Evolutionary conservation across 805 yeast genomes (phyloP), one percentile per base, ranked within the genome.

Genomic region (Ogataea henricii): DNA sequence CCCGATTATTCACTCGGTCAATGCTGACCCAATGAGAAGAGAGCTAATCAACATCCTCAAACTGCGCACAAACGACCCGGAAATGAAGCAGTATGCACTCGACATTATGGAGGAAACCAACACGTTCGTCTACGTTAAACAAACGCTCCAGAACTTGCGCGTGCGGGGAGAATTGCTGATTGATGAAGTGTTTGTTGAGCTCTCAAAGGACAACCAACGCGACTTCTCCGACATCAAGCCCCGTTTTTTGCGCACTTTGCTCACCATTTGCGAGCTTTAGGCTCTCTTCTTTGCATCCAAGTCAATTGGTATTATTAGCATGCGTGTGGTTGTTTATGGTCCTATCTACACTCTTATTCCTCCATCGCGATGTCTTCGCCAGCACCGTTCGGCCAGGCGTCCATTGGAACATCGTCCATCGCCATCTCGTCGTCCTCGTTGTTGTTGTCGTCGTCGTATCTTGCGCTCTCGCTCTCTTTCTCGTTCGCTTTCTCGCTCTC

Each of bases 1-100:
- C 53, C 97, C 97, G 0, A 81, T 91, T 2, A 77, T 91, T 14
- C 94, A 89, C 64, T 76, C 83, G 3, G 65, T 85, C 2, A 59
- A 70, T 16, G 57, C 61, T 29, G 71, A 70, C 40, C 51, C 58
- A 1, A 52, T 57, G 1, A 71, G 73, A 43, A 65, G 69, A 46
- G 76, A 74, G 44, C 60, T 83, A 9, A 52, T 74, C 45, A 72
- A 74, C 40, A 81, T 83, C n/a, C 63, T 85, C 46, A 72, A 70
- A 48, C 71, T 75, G 54, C 75, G 74, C 38, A 81, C 90, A 0
- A 57, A 63, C 1, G 84, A 83, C 58, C 59, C 54, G 3, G 69
- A 71, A 6, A 56, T 78, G 42, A 85, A 85, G 61, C 62, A 60
- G 40, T 70, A 73, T 39, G 84, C 85, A 0, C 64, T 85, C 13